Base-by-base conservation (phyloP, 495 filamentous ascomycete genomes). In the Pyrenula aspistea region DNA sequence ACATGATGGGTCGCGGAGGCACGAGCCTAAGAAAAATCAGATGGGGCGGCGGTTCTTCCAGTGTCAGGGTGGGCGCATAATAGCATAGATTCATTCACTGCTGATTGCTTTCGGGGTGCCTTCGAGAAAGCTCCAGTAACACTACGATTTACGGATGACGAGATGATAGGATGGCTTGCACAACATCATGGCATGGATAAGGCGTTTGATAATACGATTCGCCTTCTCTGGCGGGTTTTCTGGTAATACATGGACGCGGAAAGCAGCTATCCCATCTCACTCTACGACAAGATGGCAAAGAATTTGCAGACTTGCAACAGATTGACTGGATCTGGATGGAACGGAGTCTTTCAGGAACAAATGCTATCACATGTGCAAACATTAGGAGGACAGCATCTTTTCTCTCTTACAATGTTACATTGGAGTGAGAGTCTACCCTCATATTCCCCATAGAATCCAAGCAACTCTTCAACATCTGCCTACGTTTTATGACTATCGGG, bases 21-120 rank as follows among this genome's bases (percentile, higher is more conserved):
- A 60, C 65, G 0, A 70, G 75, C 0, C 56, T 78, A 60, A 67
- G 69, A 60, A 62, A 73, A 53, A 69, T 78, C 52, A 63, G 72
- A n/a, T 78, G 75, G 75, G 73, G 74, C 19, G 22, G 19, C 19
- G 19, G 19, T 19, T 21, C 19, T 24, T 52, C 50, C 10, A 52
- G 50, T 19, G 50, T 52, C 22, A 8, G 50, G 20, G 50, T 42
- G 4, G 31, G 31, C 15, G 31, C 31, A 15, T 42, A 15, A 42
- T 8, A 8, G 15, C 31, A n/a, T n/a, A n/a, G n/a, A n/a, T n/a
- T n/a, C n/a, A n/a, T n/a, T n/a, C n/a, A n/a, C n/a, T n/a, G n/a
- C n/a, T n/a, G n/a, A n/a, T n/a, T n/a, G n/a, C n/a, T n/a, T n/a
- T n/a, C n/a, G n/a, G n/a, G n/a, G n/a, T n/a, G n/a, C n/a, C n/a